A percentile compares a stretch with the other conserved stretches of the same genome.
phyloP scores from a whole-genome alignment of 257 asterid genomes.

The Penstemon eatonii region DNA sequence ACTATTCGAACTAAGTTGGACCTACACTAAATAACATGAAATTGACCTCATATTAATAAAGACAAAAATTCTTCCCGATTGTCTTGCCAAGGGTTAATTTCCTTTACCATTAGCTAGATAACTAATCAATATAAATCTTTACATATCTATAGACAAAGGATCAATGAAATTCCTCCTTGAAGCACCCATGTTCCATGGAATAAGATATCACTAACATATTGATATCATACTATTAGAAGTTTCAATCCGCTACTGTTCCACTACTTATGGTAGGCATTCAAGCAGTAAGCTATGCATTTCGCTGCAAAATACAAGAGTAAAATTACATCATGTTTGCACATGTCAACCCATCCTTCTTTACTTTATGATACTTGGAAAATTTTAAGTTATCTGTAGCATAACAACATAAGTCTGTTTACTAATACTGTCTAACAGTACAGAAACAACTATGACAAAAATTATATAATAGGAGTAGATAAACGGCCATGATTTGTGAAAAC shows the following conservation, averaged over 20 bases:
- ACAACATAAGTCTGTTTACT: neutral
- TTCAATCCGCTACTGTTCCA: no score
- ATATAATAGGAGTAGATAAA: neutral
- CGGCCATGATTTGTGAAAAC: slow-evolving; percentile 2
- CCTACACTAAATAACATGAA: neutral
- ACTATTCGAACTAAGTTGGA: neutral
- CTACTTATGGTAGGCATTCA: no score
- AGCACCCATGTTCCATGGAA: neutral
- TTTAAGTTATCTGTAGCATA: neutral
- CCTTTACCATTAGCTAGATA: neutral
- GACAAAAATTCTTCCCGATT: neutral
- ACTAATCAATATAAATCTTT: neutral
- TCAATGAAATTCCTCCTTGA: no score
- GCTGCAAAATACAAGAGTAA: neutral
- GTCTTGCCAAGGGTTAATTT: neutral
- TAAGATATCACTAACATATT: no score
- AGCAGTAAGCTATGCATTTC: no score
- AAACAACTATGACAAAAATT: neutral
- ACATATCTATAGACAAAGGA: neutral
- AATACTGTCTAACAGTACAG: neutral
- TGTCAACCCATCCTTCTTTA: neutral
- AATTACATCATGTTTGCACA: neutral
- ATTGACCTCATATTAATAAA: neutral
- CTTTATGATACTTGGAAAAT: neutral
- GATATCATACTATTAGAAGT: no score